These are phyloP conservation scores for Wolfiporia cocos DNA, from an alignment of 1,284 basidiomycete genomes.

Conservation along the genomic window DNA sequence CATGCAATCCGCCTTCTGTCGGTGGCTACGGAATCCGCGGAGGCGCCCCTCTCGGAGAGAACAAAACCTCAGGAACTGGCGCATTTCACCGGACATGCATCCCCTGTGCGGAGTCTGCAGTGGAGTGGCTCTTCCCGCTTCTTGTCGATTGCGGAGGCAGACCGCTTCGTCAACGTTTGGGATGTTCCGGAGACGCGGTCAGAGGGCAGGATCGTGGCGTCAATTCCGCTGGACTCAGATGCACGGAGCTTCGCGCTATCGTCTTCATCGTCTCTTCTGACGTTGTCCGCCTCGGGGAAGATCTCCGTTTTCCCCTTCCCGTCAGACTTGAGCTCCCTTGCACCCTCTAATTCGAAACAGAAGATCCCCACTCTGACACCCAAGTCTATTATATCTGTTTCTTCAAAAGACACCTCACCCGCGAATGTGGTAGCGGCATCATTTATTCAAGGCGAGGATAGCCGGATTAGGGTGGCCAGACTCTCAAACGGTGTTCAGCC, in stretches of 20 bases:
- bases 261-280: slow-evolving; percentile 37
- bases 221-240: slow-evolving; percentile 62
- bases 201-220: slow-evolving; percentile 57
- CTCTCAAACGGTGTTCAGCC: slow-evolving; percentile 60
- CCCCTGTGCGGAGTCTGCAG: slow-evolving; percentile 42
- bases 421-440: slow-evolving; percentile 42
- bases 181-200: slow-evolving; percentile 30
- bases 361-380: slow-evolving; percentile 46
- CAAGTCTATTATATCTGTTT: slow-evolving; percentile 40
- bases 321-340: slow-evolving; percentile 36
- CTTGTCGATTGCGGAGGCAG: slow-evolving; percentile 67
- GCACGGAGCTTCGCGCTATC: slow-evolving; percentile 50
- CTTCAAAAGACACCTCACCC: slow-evolving; percentile 31
- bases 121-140: slow-evolving; percentile 53
- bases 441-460: slow-evolving; percentile 36
- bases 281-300: slow-evolving; percentile 63
- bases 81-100: slow-evolving; percentile 63
- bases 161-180: slow-evolving; percentile 74
- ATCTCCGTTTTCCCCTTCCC: slow-evolving; percentile 61
- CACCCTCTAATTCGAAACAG: slow-evolving; percentile 32
- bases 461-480: slow-evolving; percentile 52
- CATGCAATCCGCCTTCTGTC: slow-evolving; percentile 54
- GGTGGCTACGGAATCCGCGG: slow-evolving; percentile 22
- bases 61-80: slow-evolving; percentile 40
- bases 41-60: slow-evolving; percentile 21